Evolutionary conservation across 2,329 filamentous ascomycete species (phyloP), one percentile per base, ranked within the genome.

Genomic region (Colletotrichum musae): DNA sequence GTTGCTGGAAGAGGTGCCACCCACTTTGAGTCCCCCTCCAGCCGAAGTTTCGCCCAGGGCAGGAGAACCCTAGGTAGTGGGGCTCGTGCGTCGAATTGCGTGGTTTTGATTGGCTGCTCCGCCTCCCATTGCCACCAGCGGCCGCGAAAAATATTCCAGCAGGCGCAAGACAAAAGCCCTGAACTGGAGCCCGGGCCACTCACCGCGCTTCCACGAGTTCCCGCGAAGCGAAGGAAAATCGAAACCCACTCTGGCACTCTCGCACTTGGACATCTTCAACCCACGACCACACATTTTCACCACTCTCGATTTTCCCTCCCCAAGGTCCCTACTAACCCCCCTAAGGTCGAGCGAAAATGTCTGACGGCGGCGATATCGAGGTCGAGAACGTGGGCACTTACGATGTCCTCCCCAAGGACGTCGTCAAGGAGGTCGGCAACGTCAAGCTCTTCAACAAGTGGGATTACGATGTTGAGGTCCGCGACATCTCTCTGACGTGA

Each of bases 401-500:
- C 87, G 86, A 90, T 82, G 90, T 94, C 83, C 93, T 98, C 77
- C 94, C 95, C 86, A 97, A 97, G 92, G 94, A 97, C 77, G 92
- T 97, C 82, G 88, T 91, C 80, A 88, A 91, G 80, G 94, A 97
- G 88, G 91, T 96, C 86, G 95, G 94, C 86, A 92, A 89, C 87
- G 89, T 96, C 85, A 97, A 97, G 92, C 91, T 97, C 80, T 97
- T 97, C 91, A 97, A 96, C 92, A 97, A 97, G 88, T 97, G 95
- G 87, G 86, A 87, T 87, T 99, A 98, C 88, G 96, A 98, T 92
- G 95, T 99, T 82, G 96, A 99, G 91, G 96, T 99, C 87, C 92
- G 95, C 86, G 96, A 99, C 85, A 98, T 99, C 88, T 99, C 96
- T 81, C 90, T 99, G 88, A 98, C 95, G 96, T 99, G 71, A 72